A percentile compares a stretch with the other conserved stretches of the same genome.
phyloP scores from a whole-genome alignment of 192 early-diverging fungal species.

The Chytriomyces sp. region DNA sequence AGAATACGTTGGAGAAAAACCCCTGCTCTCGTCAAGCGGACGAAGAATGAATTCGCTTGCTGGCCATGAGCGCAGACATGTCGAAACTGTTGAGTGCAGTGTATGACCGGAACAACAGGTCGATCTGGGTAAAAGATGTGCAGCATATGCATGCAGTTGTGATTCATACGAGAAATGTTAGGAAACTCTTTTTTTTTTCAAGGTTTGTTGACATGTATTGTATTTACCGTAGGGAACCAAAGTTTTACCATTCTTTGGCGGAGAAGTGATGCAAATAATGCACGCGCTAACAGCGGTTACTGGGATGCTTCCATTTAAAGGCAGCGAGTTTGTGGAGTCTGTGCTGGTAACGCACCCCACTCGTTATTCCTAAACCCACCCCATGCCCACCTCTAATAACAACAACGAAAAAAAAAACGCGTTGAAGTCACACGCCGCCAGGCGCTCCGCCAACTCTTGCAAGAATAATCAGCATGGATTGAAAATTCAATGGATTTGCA shows the following conservation, averaged over 20 bases:
- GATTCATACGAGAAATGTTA: constrained; percentile 14
- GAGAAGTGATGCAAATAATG: constrained; percentile 38
- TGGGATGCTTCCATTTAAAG: constrained; percentile 35
- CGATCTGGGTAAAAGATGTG: background rate
- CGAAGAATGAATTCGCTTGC: too few species aligned
- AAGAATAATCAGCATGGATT: constrained; percentile 42
- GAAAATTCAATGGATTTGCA: constrained; percentile 29
- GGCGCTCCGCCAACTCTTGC: constrained; percentile 34
- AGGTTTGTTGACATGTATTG: background rate
- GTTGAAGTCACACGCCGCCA: constrained; percentile 29
- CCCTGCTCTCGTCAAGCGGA: too few species aligned
- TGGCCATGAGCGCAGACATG: too few species aligned
- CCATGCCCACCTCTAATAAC: too few species aligned
- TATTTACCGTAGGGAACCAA: constrained; percentile 32
- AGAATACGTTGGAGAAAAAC: too few species aligned
- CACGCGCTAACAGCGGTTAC: constrained; percentile 16
- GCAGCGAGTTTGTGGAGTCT: constrained; percentile 35
- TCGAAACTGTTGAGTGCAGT: background rate
- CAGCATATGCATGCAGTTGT: background rate
- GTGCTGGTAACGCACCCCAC: constrained; percentile 34
- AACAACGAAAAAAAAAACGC: constrained; percentile 29
- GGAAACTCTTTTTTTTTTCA: background rate
- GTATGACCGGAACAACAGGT: background rate
- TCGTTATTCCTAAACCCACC: background rate
- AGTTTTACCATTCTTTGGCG: constrained; percentile 45